Evolutionary conservation across 2,329 filamentous ascomycete genomes (phyloP), one percentile per base, ranked within the genome.

Genomic region (Penicillium hordei): DNA sequence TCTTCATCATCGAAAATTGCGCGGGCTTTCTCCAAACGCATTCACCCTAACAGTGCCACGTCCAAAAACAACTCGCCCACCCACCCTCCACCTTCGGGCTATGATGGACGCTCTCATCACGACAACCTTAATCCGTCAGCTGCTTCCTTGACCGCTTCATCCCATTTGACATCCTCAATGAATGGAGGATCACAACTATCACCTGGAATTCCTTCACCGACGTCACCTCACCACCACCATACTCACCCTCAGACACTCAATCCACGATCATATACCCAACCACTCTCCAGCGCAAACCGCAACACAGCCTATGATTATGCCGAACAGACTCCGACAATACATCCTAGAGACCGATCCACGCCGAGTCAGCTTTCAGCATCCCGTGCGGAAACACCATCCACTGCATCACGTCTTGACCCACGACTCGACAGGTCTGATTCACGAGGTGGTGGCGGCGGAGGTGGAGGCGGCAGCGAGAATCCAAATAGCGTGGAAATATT

Each of bases 401-500:
- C 65, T n/a, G 58, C 55, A 21, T 61, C 68, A 12, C 55, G 55
- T n/a, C 49, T 57, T 36, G 55, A 57, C 27, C 49, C 55, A 21
- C 55, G 55, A 21, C 50, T 40, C 10, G 49, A 57, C 9, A 68
- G 71, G 43, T 62, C 67, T 21, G 69, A 74, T 17, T 72, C 72
- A 27, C 60, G 69, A 57, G 61, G 27, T 6, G 54, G 66, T 0
- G 60, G 70, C 23, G 64, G 68, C 31, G 66, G 68, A 49, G 25
- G 34, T 2, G 42, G 51, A 15, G 23, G 52, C 17, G 29, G 52
- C 21, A 17, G 39, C 15, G 53, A 55, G 15, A 55, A 55, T n/a
- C 75, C 75, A 8, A 75, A 75, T 17, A 79, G 76, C 40, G 93
- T 97, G 59, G 94, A 99, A 75, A 97, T 99, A 59, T 97, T 97